These are phyloP conservation scores for Forsythia suspensa DNA, from an alignment of 257 asterid species.

Conservation along the genomic window DNA sequence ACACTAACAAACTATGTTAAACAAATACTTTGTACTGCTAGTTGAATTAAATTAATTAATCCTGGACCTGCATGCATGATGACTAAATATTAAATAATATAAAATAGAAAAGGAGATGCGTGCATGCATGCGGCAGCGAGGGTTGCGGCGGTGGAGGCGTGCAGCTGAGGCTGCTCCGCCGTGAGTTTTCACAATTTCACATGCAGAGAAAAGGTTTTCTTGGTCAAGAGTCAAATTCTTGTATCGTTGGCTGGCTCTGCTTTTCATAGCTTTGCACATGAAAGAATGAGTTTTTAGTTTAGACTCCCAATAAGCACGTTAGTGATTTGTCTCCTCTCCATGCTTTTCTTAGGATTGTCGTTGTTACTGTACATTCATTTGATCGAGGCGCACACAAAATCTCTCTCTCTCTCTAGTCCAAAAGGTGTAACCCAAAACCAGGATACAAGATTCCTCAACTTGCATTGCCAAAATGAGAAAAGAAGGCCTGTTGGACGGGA, in stretches of 20 bases:
- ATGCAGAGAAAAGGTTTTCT: not conserved
- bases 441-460: no score
- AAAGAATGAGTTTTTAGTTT: not conserved
- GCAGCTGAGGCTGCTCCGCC: not conserved
- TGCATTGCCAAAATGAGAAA: not conserved
- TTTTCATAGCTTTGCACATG: not conserved
- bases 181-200: not conserved
- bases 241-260: not conserved
- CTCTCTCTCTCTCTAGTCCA: not conserved
- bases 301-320: not conserved
- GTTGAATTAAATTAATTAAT: no score
- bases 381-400: not conserved
- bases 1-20: no score
- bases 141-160: not conserved
- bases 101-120: not conserved
- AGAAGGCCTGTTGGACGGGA: no score
- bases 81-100: not conserved
- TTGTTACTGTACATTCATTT: not conserved
- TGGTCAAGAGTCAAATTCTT: not conserved
- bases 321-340: not conserved
- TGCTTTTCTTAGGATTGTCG: not conserved
- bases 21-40: no score
- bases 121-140: not conserved
- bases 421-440: no score
- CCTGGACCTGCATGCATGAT: not conserved